Base-by-base conservation (phyloP, 345 rosid genomes). In the Camelina laxa region DNA sequence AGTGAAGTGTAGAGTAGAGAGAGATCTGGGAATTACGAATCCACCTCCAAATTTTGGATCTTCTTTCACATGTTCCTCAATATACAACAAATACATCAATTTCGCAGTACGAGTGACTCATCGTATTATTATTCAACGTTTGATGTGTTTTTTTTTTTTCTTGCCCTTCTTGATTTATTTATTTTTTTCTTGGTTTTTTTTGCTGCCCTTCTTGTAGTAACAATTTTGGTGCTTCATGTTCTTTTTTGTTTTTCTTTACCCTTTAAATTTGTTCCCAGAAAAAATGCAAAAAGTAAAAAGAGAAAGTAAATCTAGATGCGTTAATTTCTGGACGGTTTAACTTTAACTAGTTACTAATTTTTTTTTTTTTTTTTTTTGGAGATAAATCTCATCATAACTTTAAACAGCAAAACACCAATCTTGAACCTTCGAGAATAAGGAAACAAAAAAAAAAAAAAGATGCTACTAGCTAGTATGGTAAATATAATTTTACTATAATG, bases 11-110 rank as follows among this genome's bases (percentile, higher is more conserved):
- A 39, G 74, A 75, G 31, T 51, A 69, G 30, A 42, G 64, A 53
- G 21, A 0, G 58, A 53, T n/a, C 0, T 17, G 42, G 49, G 1
- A 53, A 19, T 42, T 20, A 75, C 54, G 27, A 67, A 51, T 14
- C 62, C 7, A 27, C 69, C 75, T 39, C 13, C 31, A 55, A 69
- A 51, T 20, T 24, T 38, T 63, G 65, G 65, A 62, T 55, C 70
- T 2, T 55, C 70, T 2, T 5, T 55, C 80, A 69, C 75, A 63
- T 69, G 75, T 60, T 69, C n/a, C 45, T 61, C 38, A 36, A 35
- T 57, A 22, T 56, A 59, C 44, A 57, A 59, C 44, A 57, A n/a
- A n/a, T 44, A 24, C 27, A 55, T 31, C 38, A 35, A 55, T 62
- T 31, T 35, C 41, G 71, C 27, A 24, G 27, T 55, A 33, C 20